Base-by-base conservation (phyloP, 768 basidiomycete genomes). In the Nevesoporus exiguus region DNA sequence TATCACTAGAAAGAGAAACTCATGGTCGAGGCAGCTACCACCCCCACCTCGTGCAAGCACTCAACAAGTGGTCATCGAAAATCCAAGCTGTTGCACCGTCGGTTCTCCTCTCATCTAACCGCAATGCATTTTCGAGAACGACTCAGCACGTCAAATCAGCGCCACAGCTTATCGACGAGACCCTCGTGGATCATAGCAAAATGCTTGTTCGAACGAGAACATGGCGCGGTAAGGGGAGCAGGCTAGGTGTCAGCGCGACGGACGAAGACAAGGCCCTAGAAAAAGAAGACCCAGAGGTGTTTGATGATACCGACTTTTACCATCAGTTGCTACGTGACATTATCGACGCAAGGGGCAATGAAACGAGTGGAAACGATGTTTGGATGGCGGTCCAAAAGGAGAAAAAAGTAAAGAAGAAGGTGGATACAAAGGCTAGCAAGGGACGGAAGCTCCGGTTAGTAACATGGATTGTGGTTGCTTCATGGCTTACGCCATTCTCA, bases 371-470 rank as follows among this genome's bases (percentile, higher is more conserved):
- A 14, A 73, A 68, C 39, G 78, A 80, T 34, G 83, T 85, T 62
- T 89, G 88, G 88, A 76, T 84, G 71, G 66, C 74, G 8, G 58
- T 76, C 41, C 85, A 90, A 65, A 84, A 80, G 54, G 82, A 83
- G 62, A 85, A 81, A 66, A 90, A 84, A 69, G 79, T 81, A 22
- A 87, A 87, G 74, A 88, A 88, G 70, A 90, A 85, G 66, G 91
- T 96, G n/a, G 96, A 99, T 67, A 92, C 93, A 0, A 93, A 88
- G 61, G 96, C 93, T 9, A 93, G 89, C 73, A 98, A 98, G 74
- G 97, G 97, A 5, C 78, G 96, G 54, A 96, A 94, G 71, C 72
- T 99, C 57, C 80, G 95, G 85, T 90, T 37, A 29, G 83, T 74
- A 15, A 43, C 30, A 30, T 29, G 39, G 40, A 40, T 41, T 19